These are phyloP conservation scores for Globisporangium emineosum DNA, from an alignment of 352 stramenopile species.

Conservation along the genomic window DNA sequence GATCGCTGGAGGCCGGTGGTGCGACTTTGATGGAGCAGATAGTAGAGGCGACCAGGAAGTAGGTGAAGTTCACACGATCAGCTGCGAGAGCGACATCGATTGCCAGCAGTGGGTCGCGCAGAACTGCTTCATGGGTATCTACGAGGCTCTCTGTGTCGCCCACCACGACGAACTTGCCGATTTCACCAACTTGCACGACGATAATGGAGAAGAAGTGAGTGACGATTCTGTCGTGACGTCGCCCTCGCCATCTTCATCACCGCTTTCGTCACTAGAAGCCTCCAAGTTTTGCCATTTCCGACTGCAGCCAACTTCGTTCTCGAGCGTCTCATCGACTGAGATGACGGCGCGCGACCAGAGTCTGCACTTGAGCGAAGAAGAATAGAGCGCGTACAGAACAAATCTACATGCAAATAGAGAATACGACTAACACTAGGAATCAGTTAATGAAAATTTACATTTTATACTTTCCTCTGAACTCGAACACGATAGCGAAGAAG, in stretches of 20 bases:
- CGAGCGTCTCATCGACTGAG: conserved; percentile 24
- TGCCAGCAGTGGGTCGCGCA: conserved; percentile 41
- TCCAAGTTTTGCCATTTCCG: conserved; percentile 35
- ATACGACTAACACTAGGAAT: neutral
- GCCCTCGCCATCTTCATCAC: neutral
- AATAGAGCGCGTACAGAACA: conserved; percentile 12
- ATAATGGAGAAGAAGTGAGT: neutral
- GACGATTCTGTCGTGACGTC: neutral
- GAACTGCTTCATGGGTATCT: conserved; percentile 64
- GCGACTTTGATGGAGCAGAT: conserved; percentile 50
- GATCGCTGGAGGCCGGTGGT: conserved; percentile 58
- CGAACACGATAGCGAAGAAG: neutral
- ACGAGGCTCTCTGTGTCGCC: conserved; percentile 43
- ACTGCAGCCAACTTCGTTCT: conserved; percentile 23
- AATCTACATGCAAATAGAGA: neutral
- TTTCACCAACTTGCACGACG: conserved; percentile 10
- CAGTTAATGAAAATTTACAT: neutral
- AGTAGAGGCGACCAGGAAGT: conserved; percentile 8
- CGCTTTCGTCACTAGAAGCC: too few relatives aligned
- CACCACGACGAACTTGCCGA: conserved; percentile 8
- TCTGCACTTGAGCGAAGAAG: conserved; percentile 25
- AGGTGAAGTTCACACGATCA: conserved; percentile 14
- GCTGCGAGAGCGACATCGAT: conserved; percentile 32
- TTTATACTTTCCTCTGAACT: neutral
- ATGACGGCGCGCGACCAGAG: conserved; percentile 23